These are phyloP conservation scores for Sugiyamaella xylanicola DNA, from an alignment of 1,139 yeast species.

Conservation along the genomic window DNA sequence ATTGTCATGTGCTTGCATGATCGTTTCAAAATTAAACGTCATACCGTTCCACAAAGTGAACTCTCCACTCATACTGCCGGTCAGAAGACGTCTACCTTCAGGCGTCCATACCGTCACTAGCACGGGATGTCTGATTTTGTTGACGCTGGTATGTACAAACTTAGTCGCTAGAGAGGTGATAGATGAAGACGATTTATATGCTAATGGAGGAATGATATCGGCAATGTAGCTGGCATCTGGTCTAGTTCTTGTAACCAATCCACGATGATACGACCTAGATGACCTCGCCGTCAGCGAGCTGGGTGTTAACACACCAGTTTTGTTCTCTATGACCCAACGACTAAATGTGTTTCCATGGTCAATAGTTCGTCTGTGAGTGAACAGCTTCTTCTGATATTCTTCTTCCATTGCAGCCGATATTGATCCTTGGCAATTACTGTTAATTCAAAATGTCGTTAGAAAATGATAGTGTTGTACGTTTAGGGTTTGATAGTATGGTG, in stretches of 20 bases:
- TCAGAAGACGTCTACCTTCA: constrained; percentile 86
- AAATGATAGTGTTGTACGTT: no score
- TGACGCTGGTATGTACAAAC: constrained; percentile 87
- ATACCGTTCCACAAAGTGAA: constrained; percentile 97
- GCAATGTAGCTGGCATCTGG: constrained; percentile 78
- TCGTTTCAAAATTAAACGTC: constrained; percentile 93
- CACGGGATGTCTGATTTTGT: constrained; percentile 89
- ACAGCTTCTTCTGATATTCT: constrained; percentile 40
- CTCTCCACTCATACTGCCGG: constrained; percentile 92
- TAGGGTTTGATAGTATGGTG: no score
- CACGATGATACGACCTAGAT: constrained; percentile 11
- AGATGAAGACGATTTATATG: constrained; percentile 55
- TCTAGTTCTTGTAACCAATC: constrained; percentile 47
- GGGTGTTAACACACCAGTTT: constrained; percentile 47
- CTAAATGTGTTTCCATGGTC: constrained; percentile 89
- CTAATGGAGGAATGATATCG: constrained; percentile 71
- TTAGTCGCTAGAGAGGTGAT: constrained; percentile 60
- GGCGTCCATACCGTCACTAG: constrained; percentile 96
- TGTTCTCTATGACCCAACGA: constrained; percentile 64
- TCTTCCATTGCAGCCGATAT: constrained; percentile 23
- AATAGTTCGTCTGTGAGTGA: constrained; percentile 76
- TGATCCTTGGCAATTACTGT: neutral
- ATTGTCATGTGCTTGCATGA: constrained; percentile 97
- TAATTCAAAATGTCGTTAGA: neutral
- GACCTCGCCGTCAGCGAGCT: constrained; percentile 5